Conservation (phyloP, 768 basidiomycete genomes). For the Russula brevipes region DNA sequence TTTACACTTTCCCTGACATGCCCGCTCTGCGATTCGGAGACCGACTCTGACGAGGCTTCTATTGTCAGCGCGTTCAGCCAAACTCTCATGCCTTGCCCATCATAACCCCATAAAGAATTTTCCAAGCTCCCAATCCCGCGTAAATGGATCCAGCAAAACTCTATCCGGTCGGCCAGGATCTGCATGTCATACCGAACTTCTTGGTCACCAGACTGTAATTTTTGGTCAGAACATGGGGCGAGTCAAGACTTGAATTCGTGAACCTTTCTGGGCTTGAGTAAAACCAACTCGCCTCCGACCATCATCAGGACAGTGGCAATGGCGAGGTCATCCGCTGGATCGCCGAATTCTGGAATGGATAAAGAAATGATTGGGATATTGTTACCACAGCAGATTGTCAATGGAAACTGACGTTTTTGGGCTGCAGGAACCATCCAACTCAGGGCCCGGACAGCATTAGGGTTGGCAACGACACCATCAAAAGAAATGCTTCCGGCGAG, state of each 20-base stretch:
- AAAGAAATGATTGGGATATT: slow-evolving; percentile 12
- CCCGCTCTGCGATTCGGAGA: slow-evolving; percentile 36
- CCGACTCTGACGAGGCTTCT: slow-evolving; percentile 44
- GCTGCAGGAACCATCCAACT: slow-evolving; percentile 96
- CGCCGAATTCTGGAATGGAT: slow-evolving; percentile 70
- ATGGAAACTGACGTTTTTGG: slow-evolving; percentile 72
- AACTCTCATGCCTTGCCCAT: slow-evolving; percentile 80
- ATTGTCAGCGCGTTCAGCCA: slow-evolving; percentile 96
- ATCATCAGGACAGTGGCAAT: slow-evolving; percentile 96
- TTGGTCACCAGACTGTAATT: slow-evolving; percentile 63
- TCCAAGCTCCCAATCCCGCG: slow-evolving; percentile 89
- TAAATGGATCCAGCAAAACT: slow-evolving; percentile 98
- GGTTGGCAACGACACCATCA: slow-evolving; percentile 79
- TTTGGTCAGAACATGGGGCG: background rate
- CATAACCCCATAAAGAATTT: slow-evolving; percentile 97
- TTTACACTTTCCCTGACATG: slow-evolving; percentile 90
- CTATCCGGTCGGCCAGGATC: slow-evolving; percentile 92
- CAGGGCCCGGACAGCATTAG: slow-evolving; percentile 78
- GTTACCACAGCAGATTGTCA: background rate
- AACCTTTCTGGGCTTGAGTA: slow-evolving; percentile 86
- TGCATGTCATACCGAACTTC: slow-evolving; percentile 98
- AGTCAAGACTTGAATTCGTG: background rate
- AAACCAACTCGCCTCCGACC: slow-evolving; percentile 83
- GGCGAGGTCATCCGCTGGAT: slow-evolving; percentile 87
- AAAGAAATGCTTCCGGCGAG: slow-evolving; percentile 95